A percentile compares a stretch with the other conserved stretches of the same genome.
Evolutionary conservation across 2,329 filamentous ascomycete genomes (phyloP).

Genomic region (Botrytis medusae): DNA sequence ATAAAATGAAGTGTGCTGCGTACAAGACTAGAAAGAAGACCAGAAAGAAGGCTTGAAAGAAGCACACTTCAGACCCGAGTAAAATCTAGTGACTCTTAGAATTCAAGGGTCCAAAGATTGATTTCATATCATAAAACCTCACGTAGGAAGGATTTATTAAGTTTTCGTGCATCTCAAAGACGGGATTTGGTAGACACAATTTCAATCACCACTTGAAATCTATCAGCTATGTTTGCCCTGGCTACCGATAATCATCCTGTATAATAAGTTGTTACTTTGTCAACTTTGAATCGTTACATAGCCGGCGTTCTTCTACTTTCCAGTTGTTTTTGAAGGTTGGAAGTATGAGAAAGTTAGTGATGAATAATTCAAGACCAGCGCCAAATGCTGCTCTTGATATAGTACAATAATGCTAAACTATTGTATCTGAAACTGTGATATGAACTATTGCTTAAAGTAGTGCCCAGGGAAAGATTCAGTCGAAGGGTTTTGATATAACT

Average conservation of each 20-base stretch:
- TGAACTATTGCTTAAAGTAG: not conserved
- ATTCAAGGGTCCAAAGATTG: not conserved
- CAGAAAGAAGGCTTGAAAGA: not conserved
- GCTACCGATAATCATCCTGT: not conserved
- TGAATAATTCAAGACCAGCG: not conserved
- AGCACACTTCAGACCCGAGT: not conserved
- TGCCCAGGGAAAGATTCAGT: not conserved
- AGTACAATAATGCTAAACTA: not conserved
- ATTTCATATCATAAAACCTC: not conserved
- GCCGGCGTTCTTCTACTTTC: not conserved
- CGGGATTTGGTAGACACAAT: too few relatives aligned
- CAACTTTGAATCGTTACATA: not conserved
- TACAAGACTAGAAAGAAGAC: not conserved
- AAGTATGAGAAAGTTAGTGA: not conserved
- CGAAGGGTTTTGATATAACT: not conserved
- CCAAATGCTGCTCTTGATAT: not conserved
- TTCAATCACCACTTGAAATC: not conserved
- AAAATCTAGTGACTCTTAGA: not conserved
- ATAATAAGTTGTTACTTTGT: too few relatives aligned
- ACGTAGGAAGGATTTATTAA: not conserved
- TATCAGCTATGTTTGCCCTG: not conserved
- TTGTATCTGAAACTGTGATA: not conserved
- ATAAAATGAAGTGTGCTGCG: not conserved
- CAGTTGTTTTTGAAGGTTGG: too few relatives aligned
- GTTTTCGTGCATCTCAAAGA: not conserved